phyloP scores from a whole-genome alignment of 2,329 filamentous ascomycete genomes.

The Colletotrichum coccodes region DNA sequence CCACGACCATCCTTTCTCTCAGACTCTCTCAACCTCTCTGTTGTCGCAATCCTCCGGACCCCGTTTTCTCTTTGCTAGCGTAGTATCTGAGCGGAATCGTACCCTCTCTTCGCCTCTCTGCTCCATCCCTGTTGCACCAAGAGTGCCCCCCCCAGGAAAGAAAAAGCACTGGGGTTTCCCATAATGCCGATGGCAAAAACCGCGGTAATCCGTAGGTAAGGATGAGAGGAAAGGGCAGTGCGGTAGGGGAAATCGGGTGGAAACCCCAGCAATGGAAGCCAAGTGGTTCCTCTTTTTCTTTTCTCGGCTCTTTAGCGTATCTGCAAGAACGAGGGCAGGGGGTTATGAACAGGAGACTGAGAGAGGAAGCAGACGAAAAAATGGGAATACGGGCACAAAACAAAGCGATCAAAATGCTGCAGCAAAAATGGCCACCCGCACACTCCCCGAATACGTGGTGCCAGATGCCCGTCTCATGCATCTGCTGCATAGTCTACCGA shows the following conservation, averaged over 20 bases:
- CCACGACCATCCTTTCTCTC: not conserved
- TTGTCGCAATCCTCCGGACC: not conserved
- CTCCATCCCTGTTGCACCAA: not conserved
- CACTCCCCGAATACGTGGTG: constrained; percentile 1
- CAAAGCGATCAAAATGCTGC: not conserved
- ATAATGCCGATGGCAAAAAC: not conserved
- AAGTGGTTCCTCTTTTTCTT: not conserved
- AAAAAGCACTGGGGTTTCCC: not conserved
- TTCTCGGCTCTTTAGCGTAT: constrained; percentile 23
- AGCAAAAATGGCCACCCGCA: not conserved
- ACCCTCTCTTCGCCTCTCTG: not conserved
- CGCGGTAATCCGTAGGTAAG: not conserved
- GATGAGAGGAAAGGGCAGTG: not conserved
- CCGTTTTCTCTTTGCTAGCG: not conserved
- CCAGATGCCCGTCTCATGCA: constrained; percentile 4
- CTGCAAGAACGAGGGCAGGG: constrained; percentile 17
- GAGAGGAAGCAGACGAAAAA: constrained; percentile 11
- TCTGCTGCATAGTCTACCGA: not conserved
- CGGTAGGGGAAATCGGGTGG: not conserved
- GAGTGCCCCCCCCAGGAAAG: not conserved
- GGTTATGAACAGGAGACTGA: not conserved
- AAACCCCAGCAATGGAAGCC: not conserved
- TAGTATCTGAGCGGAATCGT: constrained; percentile 12
- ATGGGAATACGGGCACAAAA: constrained; percentile 22
- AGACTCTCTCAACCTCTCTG: too few relatives aligned